Base-by-base conservation (phyloP, 2,329 filamentous ascomycete species). In the Pyrenochaeta sp. region DNA sequence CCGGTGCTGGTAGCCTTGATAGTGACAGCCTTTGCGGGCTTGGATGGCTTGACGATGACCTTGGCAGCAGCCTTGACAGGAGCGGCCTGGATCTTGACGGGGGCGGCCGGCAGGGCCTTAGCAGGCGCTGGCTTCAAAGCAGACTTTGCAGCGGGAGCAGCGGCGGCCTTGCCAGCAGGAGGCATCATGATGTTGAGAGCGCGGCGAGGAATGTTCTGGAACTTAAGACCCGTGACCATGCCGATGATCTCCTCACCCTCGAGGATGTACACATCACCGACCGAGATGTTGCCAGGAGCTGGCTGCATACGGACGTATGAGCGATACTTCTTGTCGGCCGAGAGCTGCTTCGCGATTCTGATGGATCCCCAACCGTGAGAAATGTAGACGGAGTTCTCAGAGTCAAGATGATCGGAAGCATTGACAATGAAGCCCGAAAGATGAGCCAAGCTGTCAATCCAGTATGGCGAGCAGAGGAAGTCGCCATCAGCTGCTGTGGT, bases 121-220 rank as follows among this genome's bases (percentile, higher is more conserved):
- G 69, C 51, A 17, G 73, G 61, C 5, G 70, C 57, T 17, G 68
- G 51, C 30, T 70, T 61, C 35, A 68, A 54, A 11, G 72, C 51
- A 2, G 70, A 53, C 47, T 50, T 58, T 11, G 67, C 52, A 28
- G 53, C 34, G 17, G 45, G 36, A 27, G 73, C 60, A 21, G 69
- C 64, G 28, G 72, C 69, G 15, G 72, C 67, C 26, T 72, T 49
- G 49, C 81, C 81, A 32, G 78, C 75, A 2, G 84, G 84, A 41
- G 86, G 85, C 50, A 89, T 73, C 67, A 89, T 80, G 56, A 84
- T 79, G 73, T 87, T 86, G 48, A 88, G 75, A 17, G 85, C 76
- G 58, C 81, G 81, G 58, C 86, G 84, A 23, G 85, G 84, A 40
- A 87, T 85, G 55, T 81, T 77, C 65, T 83, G 81, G 75, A 88